A percentile compares a stretch with the other conserved stretches of the same genome.
phyloP scores from a whole-genome alignment of 371 early-diverging fungal species.

The Mucor lusitanicus region DNA sequence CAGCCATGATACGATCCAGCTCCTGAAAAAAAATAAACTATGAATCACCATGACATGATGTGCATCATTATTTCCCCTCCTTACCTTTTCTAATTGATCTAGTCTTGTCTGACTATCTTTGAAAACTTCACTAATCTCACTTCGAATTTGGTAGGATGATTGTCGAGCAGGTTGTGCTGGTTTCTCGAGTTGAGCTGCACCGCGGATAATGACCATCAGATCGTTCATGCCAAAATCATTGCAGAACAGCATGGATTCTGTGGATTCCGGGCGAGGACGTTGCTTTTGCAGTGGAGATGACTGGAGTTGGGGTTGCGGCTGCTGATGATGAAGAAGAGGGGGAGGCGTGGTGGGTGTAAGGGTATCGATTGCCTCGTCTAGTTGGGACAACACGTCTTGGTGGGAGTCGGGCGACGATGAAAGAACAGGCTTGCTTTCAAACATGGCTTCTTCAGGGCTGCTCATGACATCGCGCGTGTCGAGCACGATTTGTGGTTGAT shows the following conservation, averaged over 20 bases:
- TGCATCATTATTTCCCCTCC: background rate
- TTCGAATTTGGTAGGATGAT: constrained; percentile 24
- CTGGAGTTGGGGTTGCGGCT: background rate
- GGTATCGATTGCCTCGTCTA: constrained; percentile 23
- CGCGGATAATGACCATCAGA: constrained; percentile 51
- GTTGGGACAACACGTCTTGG: constrained; percentile 11
- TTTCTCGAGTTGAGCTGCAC: constrained; percentile 25
- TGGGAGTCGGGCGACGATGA: constrained; percentile 5
- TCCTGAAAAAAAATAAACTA: constrained; percentile 20
- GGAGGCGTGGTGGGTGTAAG: constrained; percentile 4
- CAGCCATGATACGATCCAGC: constrained; percentile 41
- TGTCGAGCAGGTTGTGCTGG: background rate
- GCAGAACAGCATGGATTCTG: constrained; percentile 44
- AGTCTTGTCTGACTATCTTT: constrained; percentile 39
- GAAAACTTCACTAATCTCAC: constrained; percentile 40
- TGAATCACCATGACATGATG: background rate
- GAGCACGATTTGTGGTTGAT: constrained; percentile 13
- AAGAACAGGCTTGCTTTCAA: background rate
- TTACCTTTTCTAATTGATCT: constrained; percentile 53
- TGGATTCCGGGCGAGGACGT: constrained; percentile 15
- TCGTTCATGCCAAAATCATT: constrained; percentile 57
- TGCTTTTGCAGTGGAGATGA: background rate
- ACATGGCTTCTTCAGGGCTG: constrained; percentile 17
- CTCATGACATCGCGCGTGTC: constrained; percentile 2
- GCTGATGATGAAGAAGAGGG: background rate